phyloP scores from a whole-genome alignment of 192 early-diverging fungal species.

The Coemansia sp. region DNA sequence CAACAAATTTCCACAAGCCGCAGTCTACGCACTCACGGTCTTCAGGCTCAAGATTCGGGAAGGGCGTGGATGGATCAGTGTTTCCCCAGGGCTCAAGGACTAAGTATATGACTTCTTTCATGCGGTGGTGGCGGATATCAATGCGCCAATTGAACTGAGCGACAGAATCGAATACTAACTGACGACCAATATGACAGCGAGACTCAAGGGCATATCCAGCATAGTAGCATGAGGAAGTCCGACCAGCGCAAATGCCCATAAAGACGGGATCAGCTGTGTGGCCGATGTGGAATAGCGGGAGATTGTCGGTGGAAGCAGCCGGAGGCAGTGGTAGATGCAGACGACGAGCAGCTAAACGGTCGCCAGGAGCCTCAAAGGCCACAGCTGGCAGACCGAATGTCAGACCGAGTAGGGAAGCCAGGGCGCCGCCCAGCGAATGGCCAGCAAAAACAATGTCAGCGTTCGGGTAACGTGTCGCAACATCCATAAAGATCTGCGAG shows the following conservation, averaged over 20 bases:
- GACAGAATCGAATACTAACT: constrained; percentile 69
- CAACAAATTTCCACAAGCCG: constrained; percentile 70
- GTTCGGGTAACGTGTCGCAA: constrained; percentile 64
- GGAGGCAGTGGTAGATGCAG: constrained; percentile 75
- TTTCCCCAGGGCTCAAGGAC: constrained; percentile 53
- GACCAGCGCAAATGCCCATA: constrained; percentile 77
- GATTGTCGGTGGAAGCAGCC: constrained; percentile 47
- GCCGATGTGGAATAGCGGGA: constrained; percentile 91
- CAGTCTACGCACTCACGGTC: constrained; percentile 73
- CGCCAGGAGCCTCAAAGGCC: constrained; percentile 83
- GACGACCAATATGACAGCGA: constrained; percentile 78
- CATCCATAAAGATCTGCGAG: constrained; percentile 66
- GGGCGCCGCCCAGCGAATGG: constrained; percentile 80
- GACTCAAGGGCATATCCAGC: constrained; percentile 76
- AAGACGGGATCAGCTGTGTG: constrained; percentile 91
- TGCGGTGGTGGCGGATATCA: constrained; percentile 77
- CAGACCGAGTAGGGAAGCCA: constrained; percentile 73
- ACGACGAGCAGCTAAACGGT: constrained; percentile 70
- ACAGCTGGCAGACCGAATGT: constrained; percentile 84
- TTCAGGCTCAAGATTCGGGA: constrained; percentile 39
- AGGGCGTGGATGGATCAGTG: constrained; percentile 28
- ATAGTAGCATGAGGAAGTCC: constrained; percentile 64
- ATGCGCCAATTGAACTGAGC: constrained; percentile 62
- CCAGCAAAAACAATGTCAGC: constrained; percentile 79
- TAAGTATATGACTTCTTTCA: constrained; percentile 72